Percentiles rank a stretch among this genome's conserved stretches.
Evolutionary conservation across 2,329 filamentous ascomycete genomes (phyloP).

Genomic region (Rutstroemia sp.): DNA sequence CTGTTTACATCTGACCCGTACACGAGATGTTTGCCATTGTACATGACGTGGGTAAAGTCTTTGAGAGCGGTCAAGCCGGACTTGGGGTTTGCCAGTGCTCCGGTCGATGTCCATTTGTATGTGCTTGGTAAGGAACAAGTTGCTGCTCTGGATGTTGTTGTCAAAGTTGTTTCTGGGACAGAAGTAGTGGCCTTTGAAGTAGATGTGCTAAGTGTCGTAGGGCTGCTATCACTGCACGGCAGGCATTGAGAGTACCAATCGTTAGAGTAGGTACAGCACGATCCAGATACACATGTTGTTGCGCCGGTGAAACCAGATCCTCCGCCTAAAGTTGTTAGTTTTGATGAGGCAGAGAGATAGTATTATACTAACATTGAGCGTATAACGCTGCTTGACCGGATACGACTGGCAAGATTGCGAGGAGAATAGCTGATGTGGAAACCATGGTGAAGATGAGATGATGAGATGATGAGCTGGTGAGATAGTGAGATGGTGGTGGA

Average conservation of each 20-base stretch:
- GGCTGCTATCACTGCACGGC: slow-evolving; percentile 7
- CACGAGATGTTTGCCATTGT: too few species aligned
- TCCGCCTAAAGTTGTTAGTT: too few species aligned
- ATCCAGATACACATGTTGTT: slow-evolving; percentile 21
- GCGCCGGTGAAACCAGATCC: too few species aligned
- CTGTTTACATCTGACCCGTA: too few species aligned
- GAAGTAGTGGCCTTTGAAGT: too few species aligned
- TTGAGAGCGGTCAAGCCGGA: slow-evolving; percentile 11
- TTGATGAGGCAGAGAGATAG: not conserved
- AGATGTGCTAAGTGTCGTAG: too few species aligned
- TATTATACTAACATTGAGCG: slow-evolving; percentile 5
- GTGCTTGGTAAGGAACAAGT: slow-evolving; percentile 45
- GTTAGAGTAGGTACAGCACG: slow-evolving; percentile 17
- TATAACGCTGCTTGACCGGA: slow-evolving; percentile 1
- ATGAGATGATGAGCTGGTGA: too few species aligned
- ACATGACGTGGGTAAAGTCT: too few species aligned
- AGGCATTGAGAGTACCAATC: slow-evolving; percentile 13
- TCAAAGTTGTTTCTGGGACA: not conserved
- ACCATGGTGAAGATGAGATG: too few species aligned
- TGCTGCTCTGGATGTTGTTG: slow-evolving; percentile 1
- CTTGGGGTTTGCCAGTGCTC: slow-evolving; percentile 42
- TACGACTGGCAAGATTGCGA: too few species aligned
- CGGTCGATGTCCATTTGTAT: slow-evolving; percentile 48
- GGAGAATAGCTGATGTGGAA: too few species aligned
- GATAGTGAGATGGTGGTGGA: too few species aligned